Evolutionary conservation across 2,329 filamentous ascomycete genomes (phyloP).

Genomic region (Stachybotrys chlorohalonatus): DNA sequence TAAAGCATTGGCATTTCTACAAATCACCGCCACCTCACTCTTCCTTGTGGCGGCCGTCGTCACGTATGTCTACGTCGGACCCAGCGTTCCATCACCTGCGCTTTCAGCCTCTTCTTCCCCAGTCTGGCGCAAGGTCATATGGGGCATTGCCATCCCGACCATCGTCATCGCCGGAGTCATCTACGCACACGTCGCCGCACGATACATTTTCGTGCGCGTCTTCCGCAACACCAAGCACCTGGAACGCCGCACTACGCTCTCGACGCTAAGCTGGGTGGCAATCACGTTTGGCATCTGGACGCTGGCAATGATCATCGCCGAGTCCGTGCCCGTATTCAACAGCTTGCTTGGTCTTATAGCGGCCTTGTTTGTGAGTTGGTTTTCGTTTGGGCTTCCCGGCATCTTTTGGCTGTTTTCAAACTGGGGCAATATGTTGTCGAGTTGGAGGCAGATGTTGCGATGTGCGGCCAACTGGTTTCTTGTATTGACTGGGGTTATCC

Average conservation of each 20-base stretch:
- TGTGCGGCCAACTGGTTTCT: conserved; percentile 22
- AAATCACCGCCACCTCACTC: conserved; percentile 47
- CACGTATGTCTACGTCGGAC: conserved; percentile 59
- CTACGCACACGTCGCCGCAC: conserved; percentile 56
- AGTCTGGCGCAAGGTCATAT: conserved; percentile 53
- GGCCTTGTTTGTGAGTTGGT: conserved; percentile 59
- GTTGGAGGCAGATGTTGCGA: conserved; percentile 18
- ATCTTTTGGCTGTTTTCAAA: conserved; percentile 40
- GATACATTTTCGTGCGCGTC: conserved; percentile 56
- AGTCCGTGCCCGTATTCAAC: conserved; percentile 61
- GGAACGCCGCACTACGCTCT: conserved; percentile 37
- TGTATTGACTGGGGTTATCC: conserved; percentile 21
- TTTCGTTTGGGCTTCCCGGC: conserved; percentile 44
- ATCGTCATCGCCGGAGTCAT: conserved; percentile 66
- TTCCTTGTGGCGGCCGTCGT: conserved; percentile 58
- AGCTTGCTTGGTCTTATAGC: conserved; percentile 54
- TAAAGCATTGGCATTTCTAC: conserved; percentile 40
- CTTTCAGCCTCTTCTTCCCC: conserved; percentile 48
- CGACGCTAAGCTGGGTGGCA: conserved; percentile 47
- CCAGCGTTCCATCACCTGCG: conserved; percentile 53
- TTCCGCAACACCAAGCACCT: conserved; percentile 51
- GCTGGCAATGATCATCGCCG: conserved; percentile 57
- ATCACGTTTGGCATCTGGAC: conserved; percentile 49
- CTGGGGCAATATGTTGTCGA: conserved; percentile 27
- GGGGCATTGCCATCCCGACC: conserved; percentile 59